Evolutionary conservation across 768 basidiomycete species (phyloP).

Genomic region (Tylopilus balloui): DNA sequence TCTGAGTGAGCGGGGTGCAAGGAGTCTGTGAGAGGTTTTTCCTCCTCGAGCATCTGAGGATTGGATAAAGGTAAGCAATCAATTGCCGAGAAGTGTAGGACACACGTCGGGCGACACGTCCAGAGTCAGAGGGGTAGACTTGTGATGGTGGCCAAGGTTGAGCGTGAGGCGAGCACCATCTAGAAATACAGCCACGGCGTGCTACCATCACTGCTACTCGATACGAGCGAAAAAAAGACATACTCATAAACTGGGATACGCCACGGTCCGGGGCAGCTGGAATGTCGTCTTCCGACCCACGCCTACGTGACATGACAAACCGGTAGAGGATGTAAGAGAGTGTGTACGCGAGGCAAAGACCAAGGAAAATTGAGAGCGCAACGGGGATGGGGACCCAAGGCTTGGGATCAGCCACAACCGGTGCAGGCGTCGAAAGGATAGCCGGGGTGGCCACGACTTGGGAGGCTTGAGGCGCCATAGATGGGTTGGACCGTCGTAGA

Average conservation of each 20-base stretch:
- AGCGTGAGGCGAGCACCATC: conserved; percentile 27
- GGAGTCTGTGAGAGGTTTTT: conserved; percentile 15
- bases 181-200: background rate
- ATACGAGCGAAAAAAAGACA: background rate
- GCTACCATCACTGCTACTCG: background rate
- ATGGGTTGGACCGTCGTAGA: background rate
- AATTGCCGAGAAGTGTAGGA: background rate
- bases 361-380: conserved; percentile 21
- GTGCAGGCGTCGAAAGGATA: conserved; percentile 1
- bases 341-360: conserved; percentile 25
- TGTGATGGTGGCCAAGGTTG: conserved; percentile 10
- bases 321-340: conserved; percentile 29
- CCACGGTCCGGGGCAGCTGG: conserved; percentile 22
- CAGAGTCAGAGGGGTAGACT: background rate
- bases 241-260: conserved; percentile 29
- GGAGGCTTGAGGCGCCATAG: conserved; percentile 26
- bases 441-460: background rate
- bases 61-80: background rate
- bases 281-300: conserved; percentile 4
- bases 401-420: background rate
- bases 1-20: conserved; percentile 3
- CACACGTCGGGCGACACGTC: conserved; percentile 13
- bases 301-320: conserved; percentile 17
- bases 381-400: conserved; percentile 16
- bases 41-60: conserved; percentile 14